A percentile compares a stretch with the other conserved stretches of the same genome.
Conservation (phyloP, 139 green algal species). For the Chara braunii region DNA sequence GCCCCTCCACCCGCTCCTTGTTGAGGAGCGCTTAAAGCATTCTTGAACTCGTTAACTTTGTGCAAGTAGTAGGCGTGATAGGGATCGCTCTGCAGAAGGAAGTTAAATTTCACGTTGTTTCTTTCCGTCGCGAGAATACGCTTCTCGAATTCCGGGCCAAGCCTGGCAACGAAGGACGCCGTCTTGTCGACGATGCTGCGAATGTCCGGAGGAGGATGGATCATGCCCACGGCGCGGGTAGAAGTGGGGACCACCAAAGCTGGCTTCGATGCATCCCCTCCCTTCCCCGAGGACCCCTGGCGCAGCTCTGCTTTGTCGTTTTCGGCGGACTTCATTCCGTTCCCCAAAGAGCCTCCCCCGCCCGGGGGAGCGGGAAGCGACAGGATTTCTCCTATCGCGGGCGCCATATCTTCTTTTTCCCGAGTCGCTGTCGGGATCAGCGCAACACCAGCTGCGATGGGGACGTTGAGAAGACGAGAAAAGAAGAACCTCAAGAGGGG, state of each 20-base stretch:
- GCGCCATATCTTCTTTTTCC: too few species aligned
- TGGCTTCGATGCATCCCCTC: neutral
- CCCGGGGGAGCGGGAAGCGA: too few species aligned
- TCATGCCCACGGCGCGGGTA: constrained; percentile 83
- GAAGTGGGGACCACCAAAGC: constrained; percentile 64
- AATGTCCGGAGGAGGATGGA: constrained; percentile 89
- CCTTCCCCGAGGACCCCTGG: too few species aligned
- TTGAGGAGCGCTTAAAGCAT: too few species aligned
- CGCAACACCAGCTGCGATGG: too few species aligned
- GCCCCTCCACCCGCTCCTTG: constrained; percentile 25
- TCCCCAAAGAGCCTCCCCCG: too few species aligned
- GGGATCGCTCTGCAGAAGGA: constrained; percentile 77
- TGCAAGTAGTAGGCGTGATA: constrained; percentile 94
- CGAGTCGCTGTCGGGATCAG: too few species aligned
- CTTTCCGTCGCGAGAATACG: constrained; percentile 83
- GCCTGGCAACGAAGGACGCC: constrained; percentile 89
- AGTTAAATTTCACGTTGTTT: constrained; percentile 97
- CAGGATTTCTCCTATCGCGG: too few species aligned
- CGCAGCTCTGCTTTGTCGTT: too few species aligned
- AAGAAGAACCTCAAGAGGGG: too few species aligned
- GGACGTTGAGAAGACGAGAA: too few species aligned
- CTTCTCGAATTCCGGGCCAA: constrained; percentile 91
- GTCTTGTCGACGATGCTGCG: constrained; percentile 96
- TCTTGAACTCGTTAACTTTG: constrained; percentile 58
- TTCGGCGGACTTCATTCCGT: too few species aligned